Percentiles rank a stretch among this genome's conserved stretches.
These are phyloP conservation scores for Waltergamsia citrina DNA, from an alignment of 2,329 filamentous ascomycete species.

Conservation along the genomic window DNA sequence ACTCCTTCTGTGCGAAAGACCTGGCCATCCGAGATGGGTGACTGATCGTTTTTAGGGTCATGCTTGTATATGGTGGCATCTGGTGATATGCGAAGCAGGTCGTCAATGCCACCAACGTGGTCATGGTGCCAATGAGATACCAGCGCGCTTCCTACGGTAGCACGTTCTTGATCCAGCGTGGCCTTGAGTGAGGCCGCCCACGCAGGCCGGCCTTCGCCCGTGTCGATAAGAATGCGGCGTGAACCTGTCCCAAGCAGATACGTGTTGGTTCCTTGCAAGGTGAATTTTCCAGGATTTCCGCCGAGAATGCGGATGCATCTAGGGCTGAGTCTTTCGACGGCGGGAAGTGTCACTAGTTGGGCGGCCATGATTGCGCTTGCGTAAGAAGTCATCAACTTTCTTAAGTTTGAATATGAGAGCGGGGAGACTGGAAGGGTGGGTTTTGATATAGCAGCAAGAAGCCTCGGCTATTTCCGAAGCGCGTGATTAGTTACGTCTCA, in stretches of 20 bases:
- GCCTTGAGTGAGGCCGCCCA: slow-evolving; percentile 62
- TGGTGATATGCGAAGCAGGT: slow-evolving; percentile 58
- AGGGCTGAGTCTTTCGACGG: slow-evolving; percentile 69
- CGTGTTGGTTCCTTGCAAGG: slow-evolving; percentile 79
- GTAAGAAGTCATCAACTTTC: too few species aligned
- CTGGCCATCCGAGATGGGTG: slow-evolving; percentile 37
- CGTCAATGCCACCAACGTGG: slow-evolving; percentile 66
- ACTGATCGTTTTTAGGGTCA: slow-evolving; percentile 40
- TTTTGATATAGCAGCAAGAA: too few species aligned
- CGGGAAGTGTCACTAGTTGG: slow-evolving; percentile 54
- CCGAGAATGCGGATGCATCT: slow-evolving; percentile 76
- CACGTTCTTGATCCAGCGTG: slow-evolving; percentile 58
- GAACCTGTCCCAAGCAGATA: slow-evolving; percentile 77
- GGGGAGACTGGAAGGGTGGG: too few species aligned
- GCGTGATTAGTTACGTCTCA: too few species aligned
- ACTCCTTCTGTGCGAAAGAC: slow-evolving; percentile 48
- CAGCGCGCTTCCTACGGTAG: slow-evolving; percentile 58
- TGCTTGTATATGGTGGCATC: slow-evolving; percentile 57
- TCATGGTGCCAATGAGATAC: slow-evolving; percentile 92
- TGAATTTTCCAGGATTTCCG: slow-evolving; percentile 81
- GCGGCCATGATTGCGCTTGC: slow-evolving; percentile 51
- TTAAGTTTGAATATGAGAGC: too few species aligned
- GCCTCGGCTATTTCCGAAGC: too few species aligned
- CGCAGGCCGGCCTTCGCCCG: slow-evolving; percentile 67
- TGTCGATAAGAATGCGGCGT: slow-evolving; percentile 75